These are phyloP conservation scores for Berberis thunbergii DNA, from an alignment of 164 flowering plant species.

Conservation along the genomic window DNA sequence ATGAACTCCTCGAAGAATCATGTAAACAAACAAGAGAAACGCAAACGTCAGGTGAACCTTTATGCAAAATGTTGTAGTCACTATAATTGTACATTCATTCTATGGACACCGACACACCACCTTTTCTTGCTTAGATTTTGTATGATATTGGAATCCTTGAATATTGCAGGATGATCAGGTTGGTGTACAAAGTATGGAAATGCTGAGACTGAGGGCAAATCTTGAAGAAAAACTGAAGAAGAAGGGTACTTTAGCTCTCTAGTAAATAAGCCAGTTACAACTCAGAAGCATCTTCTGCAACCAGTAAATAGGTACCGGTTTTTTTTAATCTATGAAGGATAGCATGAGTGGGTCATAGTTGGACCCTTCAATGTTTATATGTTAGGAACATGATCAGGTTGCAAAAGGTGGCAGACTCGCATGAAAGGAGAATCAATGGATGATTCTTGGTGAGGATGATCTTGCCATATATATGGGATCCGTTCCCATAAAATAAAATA, in stretches of 20 bases:
- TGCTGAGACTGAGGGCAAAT: slow-evolving; percentile 74
- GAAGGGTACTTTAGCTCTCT: slow-evolving; percentile 42
- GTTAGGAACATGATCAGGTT: too few species aligned
- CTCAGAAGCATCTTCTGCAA: slow-evolving; percentile 22
- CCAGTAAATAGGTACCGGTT: slow-evolving; percentile 41
- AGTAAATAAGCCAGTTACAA: slow-evolving; percentile 25
- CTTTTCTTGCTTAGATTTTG: not conserved
- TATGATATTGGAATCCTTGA: not conserved
- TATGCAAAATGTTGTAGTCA: not conserved
- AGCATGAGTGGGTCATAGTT: too few species aligned
- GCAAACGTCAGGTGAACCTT: slow-evolving; percentile 35
- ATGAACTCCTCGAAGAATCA: slow-evolving; percentile 12
- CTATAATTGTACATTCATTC: not conserved
- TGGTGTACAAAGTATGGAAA: slow-evolving; percentile 59
- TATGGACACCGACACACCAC: not conserved
- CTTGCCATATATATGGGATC: too few species aligned
- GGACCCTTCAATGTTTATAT: too few species aligned
- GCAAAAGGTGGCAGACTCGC: too few species aligned
- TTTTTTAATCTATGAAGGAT: not conserved
- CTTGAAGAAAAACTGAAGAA: slow-evolving; percentile 80
- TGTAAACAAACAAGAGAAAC: slow-evolving; percentile 22
- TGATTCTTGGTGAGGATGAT: too few species aligned
- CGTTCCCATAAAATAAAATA: too few species aligned
- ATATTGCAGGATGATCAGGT: slow-evolving; percentile 38
- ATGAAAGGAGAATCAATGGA: too few species aligned